These are phyloP conservation scores for Mycena pura DNA, from an alignment of 768 basidiomycete genomes.

Conservation along the genomic window DNA sequence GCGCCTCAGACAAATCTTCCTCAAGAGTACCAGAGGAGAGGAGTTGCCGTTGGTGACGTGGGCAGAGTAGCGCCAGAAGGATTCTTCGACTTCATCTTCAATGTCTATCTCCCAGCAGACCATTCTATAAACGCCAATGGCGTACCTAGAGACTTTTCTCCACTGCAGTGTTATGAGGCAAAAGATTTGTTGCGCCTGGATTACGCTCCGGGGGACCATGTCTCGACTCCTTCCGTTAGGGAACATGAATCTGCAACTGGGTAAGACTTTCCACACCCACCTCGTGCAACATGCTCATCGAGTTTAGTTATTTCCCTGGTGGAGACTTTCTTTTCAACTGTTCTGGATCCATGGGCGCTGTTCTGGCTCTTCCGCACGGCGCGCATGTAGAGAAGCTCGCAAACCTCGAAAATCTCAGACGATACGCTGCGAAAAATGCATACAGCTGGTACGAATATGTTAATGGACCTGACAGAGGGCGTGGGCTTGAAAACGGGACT, in stretches of 20 bases:
- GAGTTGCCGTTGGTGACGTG: conserved; percentile 42
- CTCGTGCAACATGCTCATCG: background rate
- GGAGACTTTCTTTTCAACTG: conserved; percentile 14
- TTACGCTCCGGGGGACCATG: background rate
- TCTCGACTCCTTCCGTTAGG: background rate
- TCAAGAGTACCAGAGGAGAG: conserved; percentile 26
- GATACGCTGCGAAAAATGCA: conserved; percentile 18
- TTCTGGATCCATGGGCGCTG: conserved; percentile 13
- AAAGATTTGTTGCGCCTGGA: background rate
- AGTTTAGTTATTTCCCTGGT: background rate
- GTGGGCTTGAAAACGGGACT: conserved; percentile 17
- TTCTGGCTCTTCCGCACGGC: conserved; percentile 25
- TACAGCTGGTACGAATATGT: conserved; percentile 26
- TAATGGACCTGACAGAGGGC: conserved; percentile 7
- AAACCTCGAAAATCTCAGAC: conserved; percentile 10
- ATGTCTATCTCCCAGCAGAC: conserved; percentile 33
- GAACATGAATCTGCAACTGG: background rate
- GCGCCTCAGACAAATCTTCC: conserved; percentile 31
- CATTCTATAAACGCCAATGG: conserved; percentile 33
- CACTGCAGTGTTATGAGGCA: background rate
- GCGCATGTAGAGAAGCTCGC: conserved; percentile 1
- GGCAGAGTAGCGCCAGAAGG: conserved; percentile 39
- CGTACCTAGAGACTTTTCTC: conserved; percentile 36
- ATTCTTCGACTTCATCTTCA: conserved; percentile 42
- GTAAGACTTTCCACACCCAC: no score